phyloP scores from a whole-genome alignment of 108 stramenopile genomes.

The Cyclotella distinguenda region DNA sequence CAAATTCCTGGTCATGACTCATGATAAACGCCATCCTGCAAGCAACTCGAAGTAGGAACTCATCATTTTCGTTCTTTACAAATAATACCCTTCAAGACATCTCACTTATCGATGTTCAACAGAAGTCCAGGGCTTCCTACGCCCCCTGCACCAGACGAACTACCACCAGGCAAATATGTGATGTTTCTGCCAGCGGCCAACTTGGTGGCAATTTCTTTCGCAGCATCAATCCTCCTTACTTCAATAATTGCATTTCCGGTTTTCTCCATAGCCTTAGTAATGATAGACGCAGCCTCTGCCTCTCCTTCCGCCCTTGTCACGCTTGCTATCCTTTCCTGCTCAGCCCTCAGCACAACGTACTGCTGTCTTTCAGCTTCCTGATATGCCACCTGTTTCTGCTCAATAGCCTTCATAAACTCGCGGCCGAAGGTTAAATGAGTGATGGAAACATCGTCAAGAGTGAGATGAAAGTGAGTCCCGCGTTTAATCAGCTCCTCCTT shows the following conservation, averaged over 20 bases:
- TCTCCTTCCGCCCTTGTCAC: slow-evolving; percentile 99
- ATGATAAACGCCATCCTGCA: no score
- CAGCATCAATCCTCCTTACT: slow-evolving; percentile 99
- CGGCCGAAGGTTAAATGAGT: slow-evolving; percentile 97
- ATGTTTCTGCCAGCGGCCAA: slow-evolving; percentile 92
- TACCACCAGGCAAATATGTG: slow-evolving; percentile 91
- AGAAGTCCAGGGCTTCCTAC: slow-evolving; percentile 47
- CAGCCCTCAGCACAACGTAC: slow-evolving; percentile 94
- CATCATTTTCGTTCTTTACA: no score
- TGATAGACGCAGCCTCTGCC: slow-evolving; percentile 95
- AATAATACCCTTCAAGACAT: no score
- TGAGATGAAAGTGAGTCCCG: slow-evolving; percentile 92
- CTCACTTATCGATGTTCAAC: slow-evolving; percentile 55
- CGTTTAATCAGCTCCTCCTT: slow-evolving; percentile 92
- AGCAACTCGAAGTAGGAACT: no score
- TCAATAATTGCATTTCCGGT: slow-evolving; percentile 97
- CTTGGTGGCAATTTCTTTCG: slow-evolving; percentile 97
- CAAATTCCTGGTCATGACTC: no score
- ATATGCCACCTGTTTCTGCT: slow-evolving; percentile 99
- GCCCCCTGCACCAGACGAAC: slow-evolving; percentile 47
- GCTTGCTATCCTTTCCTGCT: slow-evolving; percentile 96
- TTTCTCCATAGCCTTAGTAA: slow-evolving; percentile 96
- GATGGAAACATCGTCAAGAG: slow-evolving; percentile 99
- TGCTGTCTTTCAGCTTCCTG: slow-evolving; percentile 99
- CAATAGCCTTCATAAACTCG: slow-evolving; percentile 99